Evolutionary conservation across 805 yeast species (phyloP), one percentile per base, ranked within the genome.

Genomic region (Candida suzukii): DNA sequence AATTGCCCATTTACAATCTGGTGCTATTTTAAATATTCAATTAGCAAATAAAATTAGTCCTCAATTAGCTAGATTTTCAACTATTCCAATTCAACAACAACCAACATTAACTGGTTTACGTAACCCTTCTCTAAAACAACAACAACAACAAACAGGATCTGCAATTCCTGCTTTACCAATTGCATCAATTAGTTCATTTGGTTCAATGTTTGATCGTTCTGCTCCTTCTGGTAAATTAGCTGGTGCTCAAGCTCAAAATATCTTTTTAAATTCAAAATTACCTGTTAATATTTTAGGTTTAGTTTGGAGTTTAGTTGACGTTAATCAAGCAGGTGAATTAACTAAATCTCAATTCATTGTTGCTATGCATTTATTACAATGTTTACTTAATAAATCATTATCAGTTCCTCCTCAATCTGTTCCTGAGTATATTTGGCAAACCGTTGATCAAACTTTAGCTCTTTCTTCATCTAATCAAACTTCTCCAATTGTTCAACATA

Each of bases 351-450:
- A 87, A 57, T 93, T 93, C 53, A 76, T 87, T 35, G 76, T 91
- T 53, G 97, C 98, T 8, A 91, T 93, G 99, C 95, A 86, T 62
- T 71, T 93, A 57, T 87, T 93, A 48, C 97, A 91, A 61, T 80
- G 88, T 50, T 66, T 83, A 26, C 68, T 88, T 53, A 75, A 78
- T 52, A 73, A 71, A 38, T 75, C 78, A 38, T 66, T 88, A 52
- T 81, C 86, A 8, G 46, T 46, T 10, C 47, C 56, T 17, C 67
- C 66, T 13, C 52, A 58, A 1, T 50, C 48, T 20, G 45, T 64
- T 13, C 64, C 68, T 8, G 58, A 54, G 14, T 56, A 51, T 17
- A 51, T 63, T 17, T 64, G 68, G 68, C 41, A 46, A 16, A 46
- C 47, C 22, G 67, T 67, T 11, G 43, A 46, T 34, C 37, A 41